Base-by-base conservation (phyloP, 176 grass and related monocot species). In the Microstegium vimineum region DNA sequence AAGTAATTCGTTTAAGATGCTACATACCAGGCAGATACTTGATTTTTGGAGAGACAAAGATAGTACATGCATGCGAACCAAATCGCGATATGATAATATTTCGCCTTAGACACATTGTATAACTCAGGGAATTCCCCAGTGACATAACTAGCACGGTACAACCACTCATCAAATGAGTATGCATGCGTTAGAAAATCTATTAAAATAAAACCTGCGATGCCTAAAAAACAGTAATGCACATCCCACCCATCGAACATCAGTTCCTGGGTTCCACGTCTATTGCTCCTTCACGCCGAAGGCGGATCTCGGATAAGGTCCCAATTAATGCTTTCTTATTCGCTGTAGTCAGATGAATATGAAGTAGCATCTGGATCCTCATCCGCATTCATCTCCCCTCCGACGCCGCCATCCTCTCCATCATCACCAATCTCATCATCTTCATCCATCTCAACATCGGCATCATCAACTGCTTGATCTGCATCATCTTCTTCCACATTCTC, bases 341-440 rank as follows among this genome's bases (percentile, higher is more conserved):
- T 94, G 78, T 90, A 94, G n/a, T 94, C 87, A 2, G 92, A 94
- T n/a, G 92, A 94, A 79, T 84, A 94, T n/a, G 87, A 92, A 13
- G 87, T 80, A 64, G 80, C 90, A 1, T 31, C 88, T 33, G 90
- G 89, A 32, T 69, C 91, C 64, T 94, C 90, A 36, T 84, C 94
- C 11, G 52, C 80, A 46, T 86, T 82, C 69, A 12, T 81, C 43
- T 75, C 84, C 75, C 62, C 69, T 20, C 77, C 74, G 7, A 89
- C 69, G 5, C 14, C 86, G 8, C 80, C 88, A 22, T 92, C 90
- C 12, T 57, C 87, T 32, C 72, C 85, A 71, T 89, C 84, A 4
- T 63, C 82, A 13, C 76, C 88, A 8, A 86, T 82, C 27, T 90
- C 85, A 69, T 87, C 90, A 20, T 90, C 88, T 37, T 93, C 94